phyloP scores from a whole-genome alignment of 2,329 filamentous ascomycete species.

The Coniochaeta ligniaria region DNA sequence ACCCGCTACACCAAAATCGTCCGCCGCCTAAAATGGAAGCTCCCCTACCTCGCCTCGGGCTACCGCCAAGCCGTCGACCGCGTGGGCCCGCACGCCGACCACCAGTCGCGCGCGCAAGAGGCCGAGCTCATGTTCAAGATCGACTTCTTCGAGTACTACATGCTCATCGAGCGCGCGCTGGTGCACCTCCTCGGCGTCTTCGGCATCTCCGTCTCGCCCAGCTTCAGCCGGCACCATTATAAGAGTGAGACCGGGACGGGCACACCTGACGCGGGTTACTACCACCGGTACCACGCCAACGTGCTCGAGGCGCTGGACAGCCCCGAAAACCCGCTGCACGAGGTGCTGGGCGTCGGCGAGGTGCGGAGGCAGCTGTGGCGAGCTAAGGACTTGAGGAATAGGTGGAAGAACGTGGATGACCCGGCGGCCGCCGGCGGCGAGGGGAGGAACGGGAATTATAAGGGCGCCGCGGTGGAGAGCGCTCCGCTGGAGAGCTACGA shows the following conservation, averaged over 20 bases:
- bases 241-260: neutral
- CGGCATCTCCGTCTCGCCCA: constrained; percentile 40
- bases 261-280: neutral
- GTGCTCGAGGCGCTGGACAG: constrained; percentile 56
- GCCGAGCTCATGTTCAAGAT: constrained; percentile 68
- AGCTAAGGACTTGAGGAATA: constrained; percentile 64
- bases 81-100: constrained; percentile 19
- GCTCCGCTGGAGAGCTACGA: constrained; percentile 51
- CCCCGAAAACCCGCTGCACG: constrained; percentile 47
- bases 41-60: constrained; percentile 48
- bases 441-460: constrained; percentile 20
- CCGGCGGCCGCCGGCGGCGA: constrained; percentile 30
- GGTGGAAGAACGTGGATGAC: constrained; percentile 52
- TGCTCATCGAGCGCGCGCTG: constrained; percentile 62
- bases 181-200: constrained; percentile 61
- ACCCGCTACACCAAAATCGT: constrained; percentile 30
- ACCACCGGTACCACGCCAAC: constrained; percentile 58
- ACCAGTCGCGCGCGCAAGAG: constrained; percentile 28
- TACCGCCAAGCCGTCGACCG: constrained; percentile 44
- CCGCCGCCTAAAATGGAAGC: constrained; percentile 56
- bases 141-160: constrained; percentile 73
- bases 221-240: constrained; percentile 12
- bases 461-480: constrained; percentile 3
- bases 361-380: constrained; percentile 52
- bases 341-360: constrained; percentile 44